Conservation (phyloP, 495 filamentous ascomycete species). For the Ramalina peruviana region DNA sequence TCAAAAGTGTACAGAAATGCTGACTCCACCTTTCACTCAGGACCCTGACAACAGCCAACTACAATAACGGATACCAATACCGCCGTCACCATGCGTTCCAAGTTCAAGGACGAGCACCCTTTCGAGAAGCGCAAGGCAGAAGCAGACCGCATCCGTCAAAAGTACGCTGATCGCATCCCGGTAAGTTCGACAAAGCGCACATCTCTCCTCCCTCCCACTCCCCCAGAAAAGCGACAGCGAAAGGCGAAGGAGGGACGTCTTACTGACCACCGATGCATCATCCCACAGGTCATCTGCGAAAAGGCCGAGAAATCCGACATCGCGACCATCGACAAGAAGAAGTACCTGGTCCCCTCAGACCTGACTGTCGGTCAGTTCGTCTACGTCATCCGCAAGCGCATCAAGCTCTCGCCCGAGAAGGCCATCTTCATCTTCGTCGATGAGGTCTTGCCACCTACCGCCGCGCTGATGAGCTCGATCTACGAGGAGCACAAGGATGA, state of each 20-base stretch:
- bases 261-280: neutral
- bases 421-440: conserved; percentile 99
- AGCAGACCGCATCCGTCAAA: conserved; percentile 96
- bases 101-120: conserved; percentile 99
- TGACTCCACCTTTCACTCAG: too few species aligned
- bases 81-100: conserved; percentile 70
- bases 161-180: conserved; percentile 96
- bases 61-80: neutral
- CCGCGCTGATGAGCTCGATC: conserved; percentile 97
- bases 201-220: neutral
- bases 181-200: conserved; percentile 42
- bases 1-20: too few species aligned
- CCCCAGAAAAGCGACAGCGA: too few species aligned
- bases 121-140: conserved; percentile 99
- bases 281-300: conserved; percentile 85
- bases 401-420: conserved; percentile 99
- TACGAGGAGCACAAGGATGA: conserved; percentile 94
- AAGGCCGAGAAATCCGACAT: conserved; percentile 99
- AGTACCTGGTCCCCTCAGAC: conserved; percentile 95
- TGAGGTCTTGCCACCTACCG: conserved; percentile 92
- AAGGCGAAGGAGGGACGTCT: too few species aligned
- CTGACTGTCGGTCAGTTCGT: conserved; percentile 99
- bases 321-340: conserved; percentile 99
- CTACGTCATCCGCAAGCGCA: conserved; percentile 99
- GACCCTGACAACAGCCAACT: too few species aligned